phyloP scores from a whole-genome alignment of 441 rosid genomes.

The Croton setiger region DNA sequence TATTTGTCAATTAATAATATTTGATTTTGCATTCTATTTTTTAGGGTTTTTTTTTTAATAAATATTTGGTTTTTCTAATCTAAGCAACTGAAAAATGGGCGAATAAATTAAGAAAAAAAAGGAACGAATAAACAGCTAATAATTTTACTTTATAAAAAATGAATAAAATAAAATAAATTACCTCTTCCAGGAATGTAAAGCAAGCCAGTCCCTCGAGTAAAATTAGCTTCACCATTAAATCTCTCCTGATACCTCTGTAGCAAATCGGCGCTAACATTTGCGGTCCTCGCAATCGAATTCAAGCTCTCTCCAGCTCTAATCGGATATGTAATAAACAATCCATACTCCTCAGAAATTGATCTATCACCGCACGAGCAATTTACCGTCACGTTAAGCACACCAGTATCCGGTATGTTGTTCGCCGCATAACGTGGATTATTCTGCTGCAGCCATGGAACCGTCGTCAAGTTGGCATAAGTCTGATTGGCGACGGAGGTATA shows the following conservation, averaged over 20 bases:
- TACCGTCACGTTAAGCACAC: constrained; percentile 43
- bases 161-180: constrained; percentile 7
- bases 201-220: constrained; percentile 40
- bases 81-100: no score
- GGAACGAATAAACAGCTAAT: no score
- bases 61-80: no score
- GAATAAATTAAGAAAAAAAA: no score
- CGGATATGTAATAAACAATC: constrained; percentile 54
- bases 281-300: constrained; percentile 23
- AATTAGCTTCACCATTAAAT: constrained; percentile 42
- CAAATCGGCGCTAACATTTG: constrained; percentile 29
- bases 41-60: no score
- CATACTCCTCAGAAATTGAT: constrained; percentile 37
- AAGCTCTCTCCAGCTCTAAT: constrained; percentile 39
- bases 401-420: constrained; percentile 31
- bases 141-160: no score
- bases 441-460: constrained; percentile 23
- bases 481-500: constrained; percentile 26
- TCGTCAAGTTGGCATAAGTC: constrained; percentile 45
- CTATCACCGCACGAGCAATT: constrained; percentile 59
- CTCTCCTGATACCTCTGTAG: constrained; percentile 38
- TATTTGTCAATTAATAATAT: no score
- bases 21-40: no score
- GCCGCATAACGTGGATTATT: constrained; percentile 26
- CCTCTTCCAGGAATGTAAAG: constrained; percentile 49